Evolutionary conservation across 2,329 filamentous ascomycete genomes (phyloP), one percentile per base, ranked within the genome.

Genomic region (Aureobasidium pullulans): DNA sequence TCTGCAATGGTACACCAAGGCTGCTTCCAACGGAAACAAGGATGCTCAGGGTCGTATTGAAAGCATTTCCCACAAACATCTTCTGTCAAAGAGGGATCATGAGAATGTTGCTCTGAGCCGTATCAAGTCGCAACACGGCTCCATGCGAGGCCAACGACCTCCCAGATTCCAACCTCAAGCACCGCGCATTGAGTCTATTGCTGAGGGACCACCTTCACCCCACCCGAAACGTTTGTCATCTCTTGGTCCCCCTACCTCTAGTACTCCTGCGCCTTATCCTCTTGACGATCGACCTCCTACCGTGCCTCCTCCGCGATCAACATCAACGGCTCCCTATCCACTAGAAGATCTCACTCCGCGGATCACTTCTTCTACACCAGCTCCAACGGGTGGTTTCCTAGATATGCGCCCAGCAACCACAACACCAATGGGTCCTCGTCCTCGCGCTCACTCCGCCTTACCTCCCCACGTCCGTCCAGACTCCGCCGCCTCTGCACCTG

Each of bases 21-120:
- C 94, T 7, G 88, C 91, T 32, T 87, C 89, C 34, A 90, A 93
- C 68, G 94, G 93, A 37, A 99, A 97, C 73, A 88, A 89, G 66
- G 94, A 99, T 73, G 94, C 94, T 11, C 77, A 84, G 50, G 83
- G 82, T 47, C 85, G 94, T 44, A 84, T 99, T 60, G 89, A 96
- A 50, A 91, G 89, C 53, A 85, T 99, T 56, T 86, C 84, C 48
- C 85, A 89, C 66, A 90, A 90, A 73, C 89, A 89, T 10, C 66
- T 71, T 3, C 79, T 97, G 48, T 95, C 90, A 2, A 92, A 92
- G 75, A 83, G 87, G 66, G 94, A 97, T 68, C 94, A 99, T 71
- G 93, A 97, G 72, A 90, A 91, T 59, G 87, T 95, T 43, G 92
- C 94, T 0, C 84, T 99, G 64, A 87, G 84, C 53, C 84, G 88